These are phyloP conservation scores for Monosporascus cannonballus DNA, from an alignment of 2,329 filamentous ascomycete species.

Conservation along the genomic window DNA sequence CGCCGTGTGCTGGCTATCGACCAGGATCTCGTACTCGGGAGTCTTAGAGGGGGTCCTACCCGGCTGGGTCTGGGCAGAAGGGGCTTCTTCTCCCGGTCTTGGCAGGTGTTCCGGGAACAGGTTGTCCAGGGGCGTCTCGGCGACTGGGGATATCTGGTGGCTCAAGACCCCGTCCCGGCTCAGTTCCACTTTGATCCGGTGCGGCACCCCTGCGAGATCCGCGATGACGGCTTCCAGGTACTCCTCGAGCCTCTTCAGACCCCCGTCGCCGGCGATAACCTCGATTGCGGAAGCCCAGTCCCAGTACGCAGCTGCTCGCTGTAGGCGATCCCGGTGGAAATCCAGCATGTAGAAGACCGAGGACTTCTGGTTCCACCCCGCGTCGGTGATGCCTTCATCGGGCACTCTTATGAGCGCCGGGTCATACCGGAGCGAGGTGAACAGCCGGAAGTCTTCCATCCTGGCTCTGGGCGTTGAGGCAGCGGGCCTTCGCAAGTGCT, in stretches of 20 bases:
- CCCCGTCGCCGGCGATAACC: conserved; percentile 37
- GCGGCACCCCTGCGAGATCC: conserved; percentile 25
- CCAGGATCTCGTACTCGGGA: conserved; percentile 35
- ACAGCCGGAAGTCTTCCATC: conserved; percentile 50
- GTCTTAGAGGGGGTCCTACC: conserved; percentile 15
- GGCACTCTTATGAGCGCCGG: conserved; percentile 43
- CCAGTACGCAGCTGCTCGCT: conserved; percentile 56
- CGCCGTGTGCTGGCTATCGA: conserved; percentile 36
- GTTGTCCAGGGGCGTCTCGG: conserved; percentile 25
- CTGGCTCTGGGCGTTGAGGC: conserved; percentile 15
- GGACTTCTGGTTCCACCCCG: conserved; percentile 47
- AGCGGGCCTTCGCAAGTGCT: no score
- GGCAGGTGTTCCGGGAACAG: conserved; percentile 54
- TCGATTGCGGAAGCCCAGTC: conserved; percentile 43
- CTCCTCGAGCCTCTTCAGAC: conserved; percentile 36
- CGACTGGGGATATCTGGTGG: conserved; percentile 30
- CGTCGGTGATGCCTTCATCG: conserved; percentile 29
- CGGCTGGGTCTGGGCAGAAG: conserved; percentile 4
- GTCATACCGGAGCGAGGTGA: conserved; percentile 70
- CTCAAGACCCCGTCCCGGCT: conserved; percentile 39
- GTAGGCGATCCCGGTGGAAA: conserved; percentile 71
- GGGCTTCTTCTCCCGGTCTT: conserved; percentile 28
- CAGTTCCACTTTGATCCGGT: conserved; percentile 52
- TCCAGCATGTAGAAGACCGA: conserved; percentile 75
- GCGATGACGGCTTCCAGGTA: conserved; percentile 27